Base-by-base conservation (phyloP, 2,329 filamentous ascomycete species). In the Fusarium kyushuense region DNA sequence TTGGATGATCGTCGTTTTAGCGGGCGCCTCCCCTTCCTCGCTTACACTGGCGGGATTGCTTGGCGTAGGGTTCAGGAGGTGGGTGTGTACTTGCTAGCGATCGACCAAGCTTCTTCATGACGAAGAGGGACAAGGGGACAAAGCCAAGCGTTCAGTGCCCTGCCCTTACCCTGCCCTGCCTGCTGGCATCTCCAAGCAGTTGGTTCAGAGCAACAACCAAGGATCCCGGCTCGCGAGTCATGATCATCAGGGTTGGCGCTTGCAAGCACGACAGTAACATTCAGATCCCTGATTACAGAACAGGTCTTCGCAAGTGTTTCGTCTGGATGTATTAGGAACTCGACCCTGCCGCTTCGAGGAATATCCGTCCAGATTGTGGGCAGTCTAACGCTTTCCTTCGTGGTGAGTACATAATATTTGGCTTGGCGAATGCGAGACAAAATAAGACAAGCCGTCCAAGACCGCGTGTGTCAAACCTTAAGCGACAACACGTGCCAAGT, bases 11-110 rank as follows among this genome's bases (percentile, higher is more conserved):
- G 71, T 67, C 72, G 72, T 64, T 61, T 70, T 74, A 74, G 72
- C 72, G 69, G 71, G 67, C 72, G 69, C 69, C 70, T 74, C 68
- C 70, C 71, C 68, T 74, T 71, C 71, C 72, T 74, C 72, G 72
- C 71, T 72, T 74, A 70, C 69, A 69, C 53, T 72, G 67, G 72
- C 56, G 60, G 71, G 65, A 65, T 73, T 67, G 56, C 63, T 57
- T 70, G 69, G 70, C 67, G 62, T 57, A 64, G 62, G 61, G 55
- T 56, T 60, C 63, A 56, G 52, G 55, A 68, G 53, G 56, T 54
- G 56, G 53, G 67, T 53, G 67, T 70, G 58, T 46, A 40, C 46
- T 62, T 45, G 40, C 48, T 52, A 46, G 54, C 54, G 67, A 74
- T 74, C 72, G 67, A 72, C 72, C 65, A 64, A 63, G 70, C 69